Conservation (phyloP, 2,329 filamentous ascomycete genomes). For the Phialophora verrucosa region DNA sequence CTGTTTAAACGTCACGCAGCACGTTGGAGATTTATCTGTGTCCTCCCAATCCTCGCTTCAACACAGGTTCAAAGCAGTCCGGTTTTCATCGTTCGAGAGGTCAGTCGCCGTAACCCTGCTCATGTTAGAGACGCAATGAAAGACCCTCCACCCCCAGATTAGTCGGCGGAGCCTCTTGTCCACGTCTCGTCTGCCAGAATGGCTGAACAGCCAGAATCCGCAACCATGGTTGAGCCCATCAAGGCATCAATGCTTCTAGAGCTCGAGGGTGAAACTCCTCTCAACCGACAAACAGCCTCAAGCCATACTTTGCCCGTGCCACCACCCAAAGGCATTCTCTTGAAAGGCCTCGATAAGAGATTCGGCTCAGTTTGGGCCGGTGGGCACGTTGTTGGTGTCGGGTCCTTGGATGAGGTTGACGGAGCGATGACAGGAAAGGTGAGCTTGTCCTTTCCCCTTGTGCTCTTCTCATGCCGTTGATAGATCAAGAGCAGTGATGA, state of each 20-base stretch:
- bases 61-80: not conserved
- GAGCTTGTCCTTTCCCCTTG: not conserved
- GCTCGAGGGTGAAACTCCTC: slow-evolving; percentile 8
- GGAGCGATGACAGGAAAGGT: slow-evolving; percentile 22
- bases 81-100: not conserved
- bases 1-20: too few relatives aligned
- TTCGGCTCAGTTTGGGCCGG: slow-evolving; percentile 27
- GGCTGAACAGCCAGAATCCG: not conserved
- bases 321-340: slow-evolving; percentile 4
- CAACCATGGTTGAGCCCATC: slow-evolving; percentile 20
- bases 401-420: slow-evolving; percentile 7
- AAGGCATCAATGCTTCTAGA: slow-evolving; percentile 31
- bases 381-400: slow-evolving; percentile 31
- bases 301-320: not conserved
- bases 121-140: too few relatives aligned
- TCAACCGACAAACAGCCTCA: not conserved
- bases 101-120: too few relatives aligned
- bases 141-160: too few relatives aligned
- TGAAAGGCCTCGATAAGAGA: slow-evolving; percentile 23
- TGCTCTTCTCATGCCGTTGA: not conserved
- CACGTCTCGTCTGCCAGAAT: not conserved
- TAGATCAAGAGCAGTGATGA: not conserved
- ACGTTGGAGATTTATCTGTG: not conserved
- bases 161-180: not conserved
- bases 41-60: not conserved